Conservation (phyloP, 2,329 filamentous ascomycete genomes). For the Colletotrichum sublineola region DNA sequence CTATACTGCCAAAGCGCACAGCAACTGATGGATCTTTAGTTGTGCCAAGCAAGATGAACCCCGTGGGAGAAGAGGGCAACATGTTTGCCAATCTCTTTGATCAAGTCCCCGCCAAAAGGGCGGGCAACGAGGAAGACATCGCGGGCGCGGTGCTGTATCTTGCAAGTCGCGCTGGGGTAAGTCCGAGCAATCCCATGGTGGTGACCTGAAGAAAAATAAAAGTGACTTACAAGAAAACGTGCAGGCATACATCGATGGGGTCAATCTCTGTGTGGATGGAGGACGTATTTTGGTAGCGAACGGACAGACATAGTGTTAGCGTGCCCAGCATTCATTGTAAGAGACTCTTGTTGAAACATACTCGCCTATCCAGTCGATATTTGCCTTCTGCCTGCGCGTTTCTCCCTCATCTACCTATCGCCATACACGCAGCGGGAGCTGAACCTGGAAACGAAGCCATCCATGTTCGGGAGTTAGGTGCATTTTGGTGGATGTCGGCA, state of each 20-base stretch:
- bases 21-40: conserved; percentile 39
- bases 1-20: too few relatives aligned
- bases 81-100: conserved; percentile 51
- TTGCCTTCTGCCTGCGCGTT: background rate
- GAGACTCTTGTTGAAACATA: background rate
- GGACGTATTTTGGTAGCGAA: conserved; percentile 9
- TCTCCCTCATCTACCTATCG: too few relatives aligned
- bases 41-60: conserved; percentile 53
- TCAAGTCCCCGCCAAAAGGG: conserved; percentile 50
- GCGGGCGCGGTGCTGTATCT: conserved; percentile 50
- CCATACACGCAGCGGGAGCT: background rate
- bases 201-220: background rate
- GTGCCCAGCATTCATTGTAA: background rate
- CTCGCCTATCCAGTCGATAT: background rate
- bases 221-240: background rate
- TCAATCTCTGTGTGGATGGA: conserved; percentile 7
- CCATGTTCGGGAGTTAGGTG: background rate
- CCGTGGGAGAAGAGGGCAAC: conserved; percentile 49
- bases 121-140: conserved; percentile 50
- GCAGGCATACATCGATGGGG: conserved; percentile 5
- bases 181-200: conserved; percentile 19
- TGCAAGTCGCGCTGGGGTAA: conserved; percentile 50
- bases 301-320: conserved; percentile 1
- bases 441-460: background rate
- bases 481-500: background rate